Evolutionary conservation across 768 basidiomycete genomes (phyloP), one percentile per base, ranked within the genome.

Genomic region (Atractiella rhizophila): DNA sequence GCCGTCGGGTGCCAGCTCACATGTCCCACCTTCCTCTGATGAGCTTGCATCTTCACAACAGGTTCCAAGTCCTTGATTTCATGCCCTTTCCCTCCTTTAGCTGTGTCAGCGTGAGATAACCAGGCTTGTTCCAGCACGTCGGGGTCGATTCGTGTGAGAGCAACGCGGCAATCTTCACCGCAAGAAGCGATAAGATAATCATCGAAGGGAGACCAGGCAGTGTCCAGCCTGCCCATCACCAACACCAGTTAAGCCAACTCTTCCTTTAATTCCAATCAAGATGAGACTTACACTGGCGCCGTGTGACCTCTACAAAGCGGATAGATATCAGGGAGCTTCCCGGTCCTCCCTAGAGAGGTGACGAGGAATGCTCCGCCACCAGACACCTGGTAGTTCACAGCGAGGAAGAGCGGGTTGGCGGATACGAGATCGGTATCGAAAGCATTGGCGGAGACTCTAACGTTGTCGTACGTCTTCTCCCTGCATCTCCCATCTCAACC

Each of bases 361-460:
- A 98, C 74, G n/a, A 74, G 77, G 55, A 96, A 94, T 4, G 91
- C 86, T 40, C 82, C 82, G 18, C 82, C 82, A 16, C 82, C 81
- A 0, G 78, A 80, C 12, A 77, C 67, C 57, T 51, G 47, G 29
- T 83, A 94, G 67, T 94, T 96, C 38, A 94, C 63, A 43, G 78
- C 77, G 54, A 96, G 63, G 60, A 86, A 96, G 62, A 70, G 67
- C 70, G 67, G 73, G 48, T 81, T 83, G 10, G 81, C 78, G 45
- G 77, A 67, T 48, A 91, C 65, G 46, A 94, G 62, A 57, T 44
- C 43, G 16, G 26, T 28, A 30, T 39, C 46, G 18, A 26, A 48
- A 16, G 43, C 85, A 50, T 72, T 80, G 59, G 71, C 74, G 36
- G 79, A 75, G 15, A 82, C 67, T 58, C 83, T 83, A 50, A 82